phyloP scores from a whole-genome alignment of 73 alveolate genomes.

The Diophrys appendiculata region DNA sequence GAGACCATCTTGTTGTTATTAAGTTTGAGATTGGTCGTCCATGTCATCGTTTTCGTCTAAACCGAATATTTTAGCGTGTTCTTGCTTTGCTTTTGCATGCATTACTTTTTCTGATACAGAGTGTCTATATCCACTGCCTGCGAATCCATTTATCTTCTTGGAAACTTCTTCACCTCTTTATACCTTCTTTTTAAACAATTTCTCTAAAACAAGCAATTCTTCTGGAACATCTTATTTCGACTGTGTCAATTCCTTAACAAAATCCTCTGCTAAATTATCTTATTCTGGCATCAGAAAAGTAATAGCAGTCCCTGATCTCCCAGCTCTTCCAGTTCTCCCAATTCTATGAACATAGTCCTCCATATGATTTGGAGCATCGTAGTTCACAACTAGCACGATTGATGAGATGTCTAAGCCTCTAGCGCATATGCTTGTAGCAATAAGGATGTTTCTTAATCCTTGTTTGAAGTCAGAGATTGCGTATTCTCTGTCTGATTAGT shows the following conservation, averaged over 20 bases:
- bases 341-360: conserved; percentile 99
- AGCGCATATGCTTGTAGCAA: conserved; percentile 96
- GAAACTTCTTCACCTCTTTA: conserved; percentile 94
- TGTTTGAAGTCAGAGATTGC: conserved; percentile 90
- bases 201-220: conserved; percentile 81
- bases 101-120: conserved; percentile 88
- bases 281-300: conserved; percentile 96
- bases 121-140: conserved; percentile 96
- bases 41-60: conserved; percentile 78
- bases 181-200: conserved; percentile 83
- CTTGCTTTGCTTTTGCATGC: conserved; percentile 78
- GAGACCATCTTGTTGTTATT: conserved; percentile 41
- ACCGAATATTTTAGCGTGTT: conserved; percentile 78
- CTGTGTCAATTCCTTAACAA: conserved; percentile 88
- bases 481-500: conserved; percentile 94
- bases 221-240: conserved; percentile 92
- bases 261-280: conserved; percentile 87
- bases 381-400: conserved; percentile 90
- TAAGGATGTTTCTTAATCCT: conserved; percentile 87
- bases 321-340: conserved; percentile 99
- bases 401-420: conserved; percentile 97
- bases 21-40: background rate
- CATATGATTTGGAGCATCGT: conserved; percentile 97
- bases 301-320: conserved; percentile 94
- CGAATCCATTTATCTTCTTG: conserved; percentile 83